Conservation (phyloP, 768 basidiomycete genomes). For the Pleurotus eryngii region DNA sequence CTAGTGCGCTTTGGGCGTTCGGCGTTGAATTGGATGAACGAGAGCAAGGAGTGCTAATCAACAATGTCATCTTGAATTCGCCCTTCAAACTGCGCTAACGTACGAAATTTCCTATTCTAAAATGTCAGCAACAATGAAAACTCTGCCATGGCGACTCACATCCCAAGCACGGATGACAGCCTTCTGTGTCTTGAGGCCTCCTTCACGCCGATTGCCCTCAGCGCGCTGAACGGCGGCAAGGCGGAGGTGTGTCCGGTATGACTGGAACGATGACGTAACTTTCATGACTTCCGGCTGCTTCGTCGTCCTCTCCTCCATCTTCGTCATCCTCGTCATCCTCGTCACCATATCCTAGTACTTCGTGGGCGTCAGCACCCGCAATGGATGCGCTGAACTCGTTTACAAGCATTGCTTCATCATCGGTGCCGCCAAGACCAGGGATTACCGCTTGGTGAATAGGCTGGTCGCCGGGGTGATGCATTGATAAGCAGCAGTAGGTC, state of each 20-base stretch:
- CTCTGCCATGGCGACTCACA: conserved; percentile 8
- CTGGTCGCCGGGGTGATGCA: conserved; percentile 24
- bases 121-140: no score
- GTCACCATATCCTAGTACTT: conserved; percentile 6
- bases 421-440: not conserved
- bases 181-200: conserved; percentile 22
- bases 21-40: conserved; percentile 21
- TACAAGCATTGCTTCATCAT: not conserved
- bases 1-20: conserved; percentile 21
- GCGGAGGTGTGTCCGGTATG: conserved; percentile 1
- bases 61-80: conserved; percentile 23
- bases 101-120: not conserved
- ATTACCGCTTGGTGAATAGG: conserved; percentile 22
- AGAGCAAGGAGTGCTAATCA: conserved; percentile 25
- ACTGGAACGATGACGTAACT: not conserved
- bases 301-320: not conserved
- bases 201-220: conserved; percentile 19
- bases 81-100: conserved; percentile 2
- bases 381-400: not conserved
- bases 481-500: no score
- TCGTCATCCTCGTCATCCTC: conserved; percentile 10
- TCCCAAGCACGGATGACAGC: conserved; percentile 19
- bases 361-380: not conserved
- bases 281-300: not conserved
- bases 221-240: conserved; percentile 15